These are phyloP conservation scores for Triangularia verruculosa DNA, from an alignment of 2,329 filamentous ascomycete species.

Conservation along the genomic window DNA sequence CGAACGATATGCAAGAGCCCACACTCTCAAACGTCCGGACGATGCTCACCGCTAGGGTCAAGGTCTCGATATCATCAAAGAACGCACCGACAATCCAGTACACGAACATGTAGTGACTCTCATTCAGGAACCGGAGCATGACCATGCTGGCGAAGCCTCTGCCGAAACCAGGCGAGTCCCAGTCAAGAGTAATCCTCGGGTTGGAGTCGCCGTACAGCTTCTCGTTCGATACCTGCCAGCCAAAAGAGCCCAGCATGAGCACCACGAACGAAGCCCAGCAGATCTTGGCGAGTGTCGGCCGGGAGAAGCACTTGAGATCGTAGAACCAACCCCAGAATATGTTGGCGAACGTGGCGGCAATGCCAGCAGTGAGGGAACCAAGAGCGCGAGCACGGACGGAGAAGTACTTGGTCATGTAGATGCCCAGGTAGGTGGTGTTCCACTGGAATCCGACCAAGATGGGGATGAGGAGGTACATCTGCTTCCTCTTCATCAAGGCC, in stretches of 20 bases:
- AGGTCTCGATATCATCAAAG: conserved; percentile 48
- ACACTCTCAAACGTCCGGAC: conserved; percentile 48
- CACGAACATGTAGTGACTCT: conserved; percentile 50
- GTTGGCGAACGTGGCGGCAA: conserved; percentile 45
- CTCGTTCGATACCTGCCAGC: conserved; percentile 49
- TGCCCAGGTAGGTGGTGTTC: conserved; percentile 50
- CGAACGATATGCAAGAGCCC: conserved; percentile 46
- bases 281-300: conserved; percentile 41
- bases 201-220: conserved; percentile 40
- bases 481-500: conserved; percentile 40
- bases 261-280: conserved; percentile 42
- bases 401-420: conserved; percentile 52
- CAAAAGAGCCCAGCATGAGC: conserved; percentile 42
- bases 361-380: conserved; percentile 43
- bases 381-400: conserved; percentile 48
- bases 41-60: conserved; percentile 48
- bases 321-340: conserved; percentile 50
- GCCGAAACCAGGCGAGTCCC: conserved; percentile 43
- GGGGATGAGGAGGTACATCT: conserved; percentile 48
- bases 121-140: conserved; percentile 50
- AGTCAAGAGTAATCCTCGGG: conserved; percentile 43
- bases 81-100: conserved; percentile 52
- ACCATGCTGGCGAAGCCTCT: conserved; percentile 48
- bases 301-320: conserved; percentile 41
- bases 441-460: conserved; percentile 50